Conservation (phyloP, 495 filamentous ascomycete species). For the Penicillium diatomitis region DNA sequence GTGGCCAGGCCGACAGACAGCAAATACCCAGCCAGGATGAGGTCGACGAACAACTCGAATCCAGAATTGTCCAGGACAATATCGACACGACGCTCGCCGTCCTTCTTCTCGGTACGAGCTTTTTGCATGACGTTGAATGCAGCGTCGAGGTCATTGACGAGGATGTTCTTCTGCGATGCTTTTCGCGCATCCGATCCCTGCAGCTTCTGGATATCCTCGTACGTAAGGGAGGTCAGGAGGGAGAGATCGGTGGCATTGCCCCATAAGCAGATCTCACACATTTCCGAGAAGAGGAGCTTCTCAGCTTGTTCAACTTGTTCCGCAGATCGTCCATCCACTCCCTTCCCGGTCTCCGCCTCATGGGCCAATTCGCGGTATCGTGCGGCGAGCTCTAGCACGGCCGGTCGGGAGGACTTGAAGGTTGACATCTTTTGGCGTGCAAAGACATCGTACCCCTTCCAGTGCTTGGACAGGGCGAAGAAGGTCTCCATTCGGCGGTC, state of each 20-base stretch:
- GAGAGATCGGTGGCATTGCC: constrained; percentile 95
- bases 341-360: constrained; percentile 39
- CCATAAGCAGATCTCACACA: constrained; percentile 97
- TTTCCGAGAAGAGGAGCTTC: constrained; percentile 73
- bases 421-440: constrained; percentile 83
- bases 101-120: constrained; percentile 46
- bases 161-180: constrained; percentile 74
- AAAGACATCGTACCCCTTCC: constrained; percentile 92
- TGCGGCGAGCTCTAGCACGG: constrained; percentile 78
- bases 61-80: constrained; percentile 95
- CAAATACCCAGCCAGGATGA: constrained; percentile 84
- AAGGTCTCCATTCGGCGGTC: constrained; percentile 64
- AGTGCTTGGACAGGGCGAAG: constrained; percentile 70
- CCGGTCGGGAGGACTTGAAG: constrained; percentile 85
- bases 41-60: constrained; percentile 91
- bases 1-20: constrained; percentile 75
- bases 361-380: constrained; percentile 58
- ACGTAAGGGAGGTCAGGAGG: constrained; percentile 78
- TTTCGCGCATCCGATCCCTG: constrained; percentile 83
- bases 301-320: constrained; percentile 59
- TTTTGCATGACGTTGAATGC: constrained; percentile 64
- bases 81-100: constrained; percentile 61
- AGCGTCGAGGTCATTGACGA: constrained; percentile 68
- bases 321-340: constrained; percentile 23
- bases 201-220: constrained; percentile 93